phyloP scores from a whole-genome alignment of 148 eudicot genomes.

The Bassia scoparia region DNA sequence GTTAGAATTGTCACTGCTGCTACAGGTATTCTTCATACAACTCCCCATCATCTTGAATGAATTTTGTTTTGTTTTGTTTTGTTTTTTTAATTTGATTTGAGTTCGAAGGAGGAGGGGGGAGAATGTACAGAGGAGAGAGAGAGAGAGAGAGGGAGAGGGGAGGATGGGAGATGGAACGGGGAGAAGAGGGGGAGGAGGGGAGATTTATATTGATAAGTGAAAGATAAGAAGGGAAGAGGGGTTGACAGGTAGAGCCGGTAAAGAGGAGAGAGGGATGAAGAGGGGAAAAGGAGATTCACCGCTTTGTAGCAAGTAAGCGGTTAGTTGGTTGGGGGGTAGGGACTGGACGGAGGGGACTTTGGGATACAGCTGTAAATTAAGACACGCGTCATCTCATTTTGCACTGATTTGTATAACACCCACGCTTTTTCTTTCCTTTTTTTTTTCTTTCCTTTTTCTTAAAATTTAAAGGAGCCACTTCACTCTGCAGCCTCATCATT shows the following conservation, averaged over 20 bases:
- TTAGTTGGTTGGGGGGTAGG: slow-evolving; percentile 37
- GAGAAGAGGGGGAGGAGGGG: slow-evolving; percentile 2
- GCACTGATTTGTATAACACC: slow-evolving; percentile 26
- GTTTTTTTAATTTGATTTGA: not conserved
- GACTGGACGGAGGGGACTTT: slow-evolving; percentile 30
- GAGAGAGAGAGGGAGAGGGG: slow-evolving; percentile 7
- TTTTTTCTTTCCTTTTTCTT: not conserved
- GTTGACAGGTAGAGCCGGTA: slow-evolving; percentile 23
- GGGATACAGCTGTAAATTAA: slow-evolving; percentile 65
- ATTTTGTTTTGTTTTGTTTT: not conserved
- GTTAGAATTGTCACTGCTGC: not conserved
- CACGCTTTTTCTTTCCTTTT: not conserved
- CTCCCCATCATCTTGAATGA: not conserved
- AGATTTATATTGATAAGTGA: slow-evolving; percentile 17
- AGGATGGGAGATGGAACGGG: not conserved
- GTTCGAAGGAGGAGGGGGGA: not conserved
- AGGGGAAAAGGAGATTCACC: slow-evolving; percentile 22
- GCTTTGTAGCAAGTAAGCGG: slow-evolving; percentile 44
- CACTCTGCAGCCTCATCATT: slow-evolving; percentile 7
- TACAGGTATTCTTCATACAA: slow-evolving; percentile 2
- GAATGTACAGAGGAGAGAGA: not conserved
- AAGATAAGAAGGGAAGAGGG: not conserved
- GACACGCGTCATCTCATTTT: slow-evolving; percentile 56
- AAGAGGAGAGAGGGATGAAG: not conserved
- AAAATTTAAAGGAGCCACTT: slow-evolving; percentile 1